phyloP scores from a whole-genome alignment of 2,329 filamentous ascomycete genomes.

The Thielaviopsis euricoi region DNA sequence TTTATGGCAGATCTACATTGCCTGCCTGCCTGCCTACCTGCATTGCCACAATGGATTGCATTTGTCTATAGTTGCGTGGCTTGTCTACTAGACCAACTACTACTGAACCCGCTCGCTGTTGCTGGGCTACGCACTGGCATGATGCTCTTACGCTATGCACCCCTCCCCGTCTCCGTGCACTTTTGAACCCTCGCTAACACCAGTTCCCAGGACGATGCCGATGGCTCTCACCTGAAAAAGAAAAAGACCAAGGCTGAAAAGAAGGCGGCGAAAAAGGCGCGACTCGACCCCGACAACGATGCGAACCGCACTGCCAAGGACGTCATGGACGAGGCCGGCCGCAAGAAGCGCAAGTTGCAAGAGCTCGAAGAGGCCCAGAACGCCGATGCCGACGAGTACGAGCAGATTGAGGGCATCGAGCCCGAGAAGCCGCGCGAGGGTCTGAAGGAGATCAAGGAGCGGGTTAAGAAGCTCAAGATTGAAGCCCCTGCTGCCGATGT shows the following conservation, averaged over 20 bases:
- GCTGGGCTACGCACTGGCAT: too few relatives aligned
- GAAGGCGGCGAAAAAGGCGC: constrained; percentile 65
- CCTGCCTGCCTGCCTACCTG: too few relatives aligned
- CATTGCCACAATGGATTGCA: too few relatives aligned
- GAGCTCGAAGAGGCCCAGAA: constrained; percentile 28
- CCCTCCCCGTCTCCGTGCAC: too few relatives aligned
- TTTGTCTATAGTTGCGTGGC: too few relatives aligned
- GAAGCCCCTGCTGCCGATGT: constrained; percentile 13
- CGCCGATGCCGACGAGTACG: constrained; percentile 29
- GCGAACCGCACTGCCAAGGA: constrained; percentile 73
- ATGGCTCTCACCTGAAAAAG: constrained; percentile 42
- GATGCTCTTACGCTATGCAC: too few relatives aligned
- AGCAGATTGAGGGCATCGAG: constrained; percentile 36
- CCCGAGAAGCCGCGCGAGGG: constrained; percentile 48
- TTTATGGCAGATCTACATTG: not conserved
- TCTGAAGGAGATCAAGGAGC: constrained; percentile 44
- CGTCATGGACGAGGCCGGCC: constrained; percentile 65
- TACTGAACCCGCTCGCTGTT: too few relatives aligned
- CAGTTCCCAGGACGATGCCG: constrained; percentile 62
- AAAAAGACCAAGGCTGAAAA: constrained; percentile 91
- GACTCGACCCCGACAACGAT: constrained; percentile 78
- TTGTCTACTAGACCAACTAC: too few relatives aligned
- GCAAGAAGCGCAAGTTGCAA: constrained; percentile 63
- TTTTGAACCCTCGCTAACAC: not conserved
- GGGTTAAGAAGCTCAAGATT: constrained; percentile 20